These are phyloP conservation scores for Wickerhamomyces strasburgensis DNA, from an alignment of 805 yeast genomes.

Conservation along the genomic window DNA sequence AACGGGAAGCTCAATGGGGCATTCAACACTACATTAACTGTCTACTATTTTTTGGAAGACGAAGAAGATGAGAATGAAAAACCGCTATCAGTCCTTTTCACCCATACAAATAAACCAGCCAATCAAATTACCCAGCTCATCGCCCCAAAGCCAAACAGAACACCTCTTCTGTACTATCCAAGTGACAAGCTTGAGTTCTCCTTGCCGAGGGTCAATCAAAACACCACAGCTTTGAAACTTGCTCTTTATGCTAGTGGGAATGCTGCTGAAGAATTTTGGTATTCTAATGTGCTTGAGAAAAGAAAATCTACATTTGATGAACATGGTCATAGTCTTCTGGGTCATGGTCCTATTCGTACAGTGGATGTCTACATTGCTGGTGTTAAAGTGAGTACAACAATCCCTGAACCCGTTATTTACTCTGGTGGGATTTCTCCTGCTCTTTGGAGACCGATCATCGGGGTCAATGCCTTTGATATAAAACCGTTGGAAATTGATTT, in stretches of 20 bases:
- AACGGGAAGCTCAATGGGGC: constrained; percentile 53
- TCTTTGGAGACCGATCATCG: constrained; percentile 78
- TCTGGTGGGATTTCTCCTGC: constrained; percentile 82
- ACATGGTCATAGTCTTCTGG: constrained; percentile 38
- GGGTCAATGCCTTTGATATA: constrained; percentile 68
- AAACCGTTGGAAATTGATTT: constrained; percentile 67
- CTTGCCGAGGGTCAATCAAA: constrained; percentile 44
- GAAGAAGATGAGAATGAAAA: constrained; percentile 15
- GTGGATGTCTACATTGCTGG: constrained; percentile 60
- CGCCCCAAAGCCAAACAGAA: constrained; percentile 19
- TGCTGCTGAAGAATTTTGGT: constrained; percentile 84
- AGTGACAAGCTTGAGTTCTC: constrained; percentile 30
- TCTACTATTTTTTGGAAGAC: constrained; percentile 41
- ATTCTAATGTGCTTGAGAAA: constrained; percentile 50
- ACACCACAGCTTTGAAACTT: constrained; percentile 48
- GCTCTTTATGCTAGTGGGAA: constrained; percentile 69
- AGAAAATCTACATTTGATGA: constrained; percentile 35
- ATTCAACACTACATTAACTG: constrained; percentile 48
- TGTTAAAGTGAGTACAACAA: constrained; percentile 50
- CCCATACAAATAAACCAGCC: constrained; percentile 20
- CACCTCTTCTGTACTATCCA: constrained; percentile 47
- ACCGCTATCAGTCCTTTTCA: constrained; percentile 8
- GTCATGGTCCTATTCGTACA: constrained; percentile 70
- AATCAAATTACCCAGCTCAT: constrained; percentile 14
- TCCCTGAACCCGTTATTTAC: constrained; percentile 70